Base-by-base conservation (phyloP, 129 eudicot species). In the Flaveria ramosissima region DNA sequence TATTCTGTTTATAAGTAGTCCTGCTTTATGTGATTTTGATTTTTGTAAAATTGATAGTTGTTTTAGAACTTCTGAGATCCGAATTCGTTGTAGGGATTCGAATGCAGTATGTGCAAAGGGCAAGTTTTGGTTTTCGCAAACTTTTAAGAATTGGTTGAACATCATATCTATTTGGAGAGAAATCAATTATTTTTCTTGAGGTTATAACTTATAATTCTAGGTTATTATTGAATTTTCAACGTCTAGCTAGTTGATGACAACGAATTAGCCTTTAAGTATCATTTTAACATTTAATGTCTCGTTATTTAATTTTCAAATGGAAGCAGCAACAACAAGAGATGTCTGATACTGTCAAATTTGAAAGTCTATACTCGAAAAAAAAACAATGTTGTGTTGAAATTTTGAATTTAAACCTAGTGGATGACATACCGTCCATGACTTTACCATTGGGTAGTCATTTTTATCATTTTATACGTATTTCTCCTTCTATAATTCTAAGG, bases 81-180 rank as follows among this genome's bases (percentile, higher is more conserved):
- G 52, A 65, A 69, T 56, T 66, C 9, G 74, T 80, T n/a, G 76
- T 67, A 67, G 42, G 59, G 69, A 50, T 51, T 77, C 32, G 78
- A 74, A 46, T 61, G 46, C 24, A 74, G 23, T 51, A 8, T 30
- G 63, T 32, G 67, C 24, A 15, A 7, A 78, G 46, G 50, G 59
- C 36, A 46, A 60, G 53, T 23, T 77, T 77, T 2, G 36, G 69
- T 55, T 24, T 56, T 68, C 15, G 9, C 2, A 11, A 27, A 19
- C 46, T 42, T 11, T 8, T 30, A 4, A 65, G 52, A 41, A 45
- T 57, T 9, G 6, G 78, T 26, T 61, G 6, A 24, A 23, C 21
- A 45, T n/a, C 59, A 13, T 61, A 46, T 0, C 15, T 45, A 50
- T 61, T 43, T 50, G 23, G 24, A 76, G 51, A 32, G 16, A 19